phyloP scores from a whole-genome alignment of 306 rosid species.

The Morella rubra region DNA sequence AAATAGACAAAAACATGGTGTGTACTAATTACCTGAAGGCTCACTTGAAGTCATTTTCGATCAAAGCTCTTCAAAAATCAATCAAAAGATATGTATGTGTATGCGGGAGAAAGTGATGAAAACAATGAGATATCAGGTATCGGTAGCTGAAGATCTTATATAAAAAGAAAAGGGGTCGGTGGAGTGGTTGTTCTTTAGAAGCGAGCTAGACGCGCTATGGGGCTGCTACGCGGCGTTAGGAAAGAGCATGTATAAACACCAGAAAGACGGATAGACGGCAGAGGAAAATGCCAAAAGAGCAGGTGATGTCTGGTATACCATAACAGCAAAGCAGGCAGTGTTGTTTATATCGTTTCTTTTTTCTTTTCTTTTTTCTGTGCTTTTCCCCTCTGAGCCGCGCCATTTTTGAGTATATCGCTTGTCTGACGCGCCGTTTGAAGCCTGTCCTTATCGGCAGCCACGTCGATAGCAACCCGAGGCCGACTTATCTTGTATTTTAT shows the following conservation, averaged over 20 bases:
- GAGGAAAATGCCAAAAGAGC: no score
- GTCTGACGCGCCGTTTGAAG: neutral
- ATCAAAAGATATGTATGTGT: neutral
- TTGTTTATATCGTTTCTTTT: no score
- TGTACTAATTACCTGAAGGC: constrained; percentile 28
- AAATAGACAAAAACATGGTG: no score
- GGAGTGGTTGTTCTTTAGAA: constrained; percentile 12
- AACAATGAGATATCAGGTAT: neutral
- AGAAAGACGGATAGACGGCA: no score
- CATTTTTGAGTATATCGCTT: neutral
- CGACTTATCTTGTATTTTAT: no score
- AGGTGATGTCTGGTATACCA: no score
- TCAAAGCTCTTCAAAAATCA: neutral
- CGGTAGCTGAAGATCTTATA: neutral
- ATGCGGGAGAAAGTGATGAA: neutral
- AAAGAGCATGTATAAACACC: no score
- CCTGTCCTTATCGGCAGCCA: neutral
- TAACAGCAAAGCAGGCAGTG: no score
- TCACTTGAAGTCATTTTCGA: constrained; percentile 40
- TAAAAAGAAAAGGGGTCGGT: neutral
- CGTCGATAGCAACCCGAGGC: no score
- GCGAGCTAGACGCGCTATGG: neutral
- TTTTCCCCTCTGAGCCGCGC: no score
- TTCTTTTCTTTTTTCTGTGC: no score
- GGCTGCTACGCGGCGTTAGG: neutral